Conservation (phyloP, 2,329 filamentous ascomycete genomes). For the Diaporthe longicolla region DNA sequence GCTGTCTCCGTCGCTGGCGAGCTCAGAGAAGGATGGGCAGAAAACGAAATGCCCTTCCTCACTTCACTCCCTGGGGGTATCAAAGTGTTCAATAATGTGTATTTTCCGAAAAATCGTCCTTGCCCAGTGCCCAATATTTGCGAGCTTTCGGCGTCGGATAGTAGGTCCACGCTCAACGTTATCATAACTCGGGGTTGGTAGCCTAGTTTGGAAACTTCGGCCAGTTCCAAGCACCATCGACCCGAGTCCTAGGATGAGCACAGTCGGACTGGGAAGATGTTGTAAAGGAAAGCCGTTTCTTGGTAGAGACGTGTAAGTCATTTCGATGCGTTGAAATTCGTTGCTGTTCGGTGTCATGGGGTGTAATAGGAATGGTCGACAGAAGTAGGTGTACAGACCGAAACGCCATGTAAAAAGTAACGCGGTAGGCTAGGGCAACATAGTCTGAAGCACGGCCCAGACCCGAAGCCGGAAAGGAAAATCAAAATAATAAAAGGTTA, state of each 20-base stretch:
- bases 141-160: neutral
- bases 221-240: neutral
- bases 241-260: constrained; percentile 2
- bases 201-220: neutral
- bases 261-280: neutral
- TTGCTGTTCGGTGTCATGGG: constrained; percentile 21
- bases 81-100: constrained; percentile 18
- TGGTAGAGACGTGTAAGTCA: constrained; percentile 23
- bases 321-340: constrained; percentile 28
- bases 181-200: neutral
- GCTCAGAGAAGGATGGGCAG: neutral
- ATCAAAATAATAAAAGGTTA: neutral
- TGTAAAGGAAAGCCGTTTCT: constrained; percentile 17
- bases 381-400: constrained; percentile 28
- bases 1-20: neutral
- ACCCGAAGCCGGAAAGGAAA: neutral
- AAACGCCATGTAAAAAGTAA: constrained; percentile 24
- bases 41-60: neutral
- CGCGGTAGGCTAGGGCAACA: constrained; percentile 11
- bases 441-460: neutral
- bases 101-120: constrained; percentile 24
- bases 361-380: constrained; percentile 10
- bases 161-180: constrained; percentile 8
- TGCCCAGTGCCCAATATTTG: neutral
- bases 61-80: constrained; percentile 19